Base-by-base conservation (phyloP, 225 moss, liverwort and hornwort species). In the Neckera pumila region DNA sequence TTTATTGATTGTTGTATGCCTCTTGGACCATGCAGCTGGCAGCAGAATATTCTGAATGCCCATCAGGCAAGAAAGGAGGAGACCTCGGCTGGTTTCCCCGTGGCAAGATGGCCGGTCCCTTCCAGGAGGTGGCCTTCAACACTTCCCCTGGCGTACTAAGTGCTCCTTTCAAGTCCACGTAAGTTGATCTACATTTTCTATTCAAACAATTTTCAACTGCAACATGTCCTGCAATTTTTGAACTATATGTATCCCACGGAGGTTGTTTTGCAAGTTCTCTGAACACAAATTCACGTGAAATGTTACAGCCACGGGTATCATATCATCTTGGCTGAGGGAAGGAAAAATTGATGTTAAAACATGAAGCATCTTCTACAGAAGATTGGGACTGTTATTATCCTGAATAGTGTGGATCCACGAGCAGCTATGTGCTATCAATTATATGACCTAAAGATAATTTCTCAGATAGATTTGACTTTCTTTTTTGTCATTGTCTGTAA, bases 31-130 rank as follows among this genome's bases (percentile, higher is more conserved):
- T 83, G 91, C 94, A 98, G 98, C 70, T 99, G 86, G 98, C 98
- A 57, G 94, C 95, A 56, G 99, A 99, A 80, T 99, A 96, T 85
- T 99, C 99, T 10, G 99, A 99, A 80, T 99, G 98, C 87, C 97
- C 98, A 57, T 99, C 98, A 75, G 96, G 92, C 75, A 99, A 99
- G 89, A 99, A 99, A 91, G 98, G 98, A 89, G 98, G 97, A 70
- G 99, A 99, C 84, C 92, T 99, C 22, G 99, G 99, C 60, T 99
- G 99, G 99, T 99, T 99, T 86, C 98, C 99, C 28, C 94, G 99
- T 49, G 99, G 99, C 60, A 99, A 99, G 89, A 99, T 99, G 99
- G 99, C 99, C 49, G 99, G 99, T 88, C 99, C 99, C 49, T 99
- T 99, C 87, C 99, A 99, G 94, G 99, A 99, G 90, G 99, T 99